phyloP scores from a whole-genome alignment of 2,329 filamentous ascomycete species.

The Falciphora oryzae region DNA sequence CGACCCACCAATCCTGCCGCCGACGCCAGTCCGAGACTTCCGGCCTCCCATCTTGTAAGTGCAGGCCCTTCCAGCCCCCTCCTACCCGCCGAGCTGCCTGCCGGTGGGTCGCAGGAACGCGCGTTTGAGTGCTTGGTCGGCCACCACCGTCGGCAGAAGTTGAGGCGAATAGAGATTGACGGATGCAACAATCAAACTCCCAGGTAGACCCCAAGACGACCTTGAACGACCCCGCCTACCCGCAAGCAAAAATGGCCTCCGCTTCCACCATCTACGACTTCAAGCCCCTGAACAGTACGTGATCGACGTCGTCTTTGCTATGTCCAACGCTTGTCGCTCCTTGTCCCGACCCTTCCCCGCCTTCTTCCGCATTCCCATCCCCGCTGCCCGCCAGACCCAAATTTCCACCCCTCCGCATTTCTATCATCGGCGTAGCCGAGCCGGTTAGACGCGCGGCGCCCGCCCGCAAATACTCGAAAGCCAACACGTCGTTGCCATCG shows the following conservation, averaged over 20 bases:
- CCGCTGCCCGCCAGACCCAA: no score
- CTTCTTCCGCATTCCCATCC: neutral
- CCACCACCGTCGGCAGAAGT: neutral
- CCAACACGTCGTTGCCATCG: no score
- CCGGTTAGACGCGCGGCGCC: neutral
- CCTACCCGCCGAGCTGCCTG: neutral
- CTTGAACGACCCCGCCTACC: neutral
- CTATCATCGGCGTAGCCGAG: no score
- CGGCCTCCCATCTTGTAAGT: neutral
- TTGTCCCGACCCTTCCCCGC: neutral
- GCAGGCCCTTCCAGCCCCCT: neutral
- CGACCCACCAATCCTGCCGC: neutral
- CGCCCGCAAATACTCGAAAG: neutral
- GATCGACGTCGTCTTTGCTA: neutral
- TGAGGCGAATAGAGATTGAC: neutral
- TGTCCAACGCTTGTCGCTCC: neutral
- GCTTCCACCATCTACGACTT: conserved; percentile 77
- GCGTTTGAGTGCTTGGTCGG: neutral
- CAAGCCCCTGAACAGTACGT: conserved; percentile 73
- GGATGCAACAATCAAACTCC: neutral
- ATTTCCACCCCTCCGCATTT: neutral
- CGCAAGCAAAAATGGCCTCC: conserved; percentile 49
- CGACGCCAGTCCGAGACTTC: neutral
- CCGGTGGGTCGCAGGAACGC: neutral
- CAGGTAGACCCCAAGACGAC: neutral